Percentiles rank a stretch among this genome's conserved stretches.
phyloP scores from a whole-genome alignment of 139 green algal genomes.

The Chlorella vulgaris region DNA sequence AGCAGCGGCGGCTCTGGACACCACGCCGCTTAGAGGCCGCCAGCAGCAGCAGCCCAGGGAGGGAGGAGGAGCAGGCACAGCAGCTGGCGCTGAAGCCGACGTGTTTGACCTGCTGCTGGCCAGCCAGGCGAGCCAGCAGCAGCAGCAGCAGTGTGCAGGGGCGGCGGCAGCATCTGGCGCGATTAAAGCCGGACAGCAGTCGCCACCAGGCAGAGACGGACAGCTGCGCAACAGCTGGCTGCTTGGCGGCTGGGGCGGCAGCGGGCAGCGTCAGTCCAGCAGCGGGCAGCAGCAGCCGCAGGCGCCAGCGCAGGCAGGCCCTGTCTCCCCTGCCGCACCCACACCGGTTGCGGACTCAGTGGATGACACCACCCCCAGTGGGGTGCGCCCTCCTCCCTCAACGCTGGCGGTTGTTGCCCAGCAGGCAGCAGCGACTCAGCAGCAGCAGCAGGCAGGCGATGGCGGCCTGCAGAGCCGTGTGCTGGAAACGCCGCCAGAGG shows the following conservation, averaged over 20 bases:
- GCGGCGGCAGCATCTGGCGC: not conserved
- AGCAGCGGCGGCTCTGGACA: too few species aligned
- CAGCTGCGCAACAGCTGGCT: constrained; percentile 10
- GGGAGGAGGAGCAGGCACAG: not conserved
- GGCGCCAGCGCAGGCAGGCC: not conserved
- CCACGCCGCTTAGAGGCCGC: too few species aligned
- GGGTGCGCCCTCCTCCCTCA: not conserved
- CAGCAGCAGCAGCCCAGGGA: too few species aligned
- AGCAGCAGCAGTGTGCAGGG: not conserved
- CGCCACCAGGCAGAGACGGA: not conserved
- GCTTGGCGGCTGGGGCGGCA: not conserved
- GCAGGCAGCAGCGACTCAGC: not conserved
- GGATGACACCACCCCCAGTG: not conserved
- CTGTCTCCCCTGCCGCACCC: not conserved
- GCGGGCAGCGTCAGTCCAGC: not conserved
- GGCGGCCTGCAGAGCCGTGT: not conserved
- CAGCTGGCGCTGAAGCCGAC: not conserved
- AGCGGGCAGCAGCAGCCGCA: not conserved
- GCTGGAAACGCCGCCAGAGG: not conserved
- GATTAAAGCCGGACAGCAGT: not conserved
- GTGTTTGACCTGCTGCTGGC: constrained; percentile 11
- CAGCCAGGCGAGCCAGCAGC: constrained; percentile 12
- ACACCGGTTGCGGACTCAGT: not conserved
- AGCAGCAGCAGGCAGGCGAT: not conserved
- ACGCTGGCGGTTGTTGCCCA: not conserved